Evolutionary conservation across 371 early-diverging fungal species (phyloP).

Genomic region (Rhizopus stolonifer): DNA sequence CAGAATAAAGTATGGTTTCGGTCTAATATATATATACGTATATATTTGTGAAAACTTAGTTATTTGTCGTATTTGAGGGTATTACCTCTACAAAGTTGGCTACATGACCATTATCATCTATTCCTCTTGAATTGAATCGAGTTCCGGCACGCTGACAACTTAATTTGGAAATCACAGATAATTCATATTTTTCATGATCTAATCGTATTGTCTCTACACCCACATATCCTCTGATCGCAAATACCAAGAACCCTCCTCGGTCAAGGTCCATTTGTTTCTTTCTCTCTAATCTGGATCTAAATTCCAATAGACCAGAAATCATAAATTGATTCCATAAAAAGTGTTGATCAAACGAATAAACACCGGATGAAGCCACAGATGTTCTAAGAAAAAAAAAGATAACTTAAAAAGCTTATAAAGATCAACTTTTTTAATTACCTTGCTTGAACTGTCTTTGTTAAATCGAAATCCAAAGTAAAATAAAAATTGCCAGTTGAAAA

Average conservation of each 20-base stretch:
- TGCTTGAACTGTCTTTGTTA: constrained; percentile 69
- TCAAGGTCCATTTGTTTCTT: constrained; percentile 69
- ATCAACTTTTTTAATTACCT: constrained; percentile 36
- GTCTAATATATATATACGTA: constrained; percentile 48
- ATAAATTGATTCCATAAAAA: constrained; percentile 92
- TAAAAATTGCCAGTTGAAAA: constrained; percentile 74
- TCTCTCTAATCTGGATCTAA: constrained; percentile 67
- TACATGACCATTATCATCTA: constrained; percentile 95
- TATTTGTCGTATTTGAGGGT: not conserved
- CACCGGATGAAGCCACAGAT: constrained; percentile 42
- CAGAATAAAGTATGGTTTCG: constrained; percentile 70
- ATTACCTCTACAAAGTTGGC: constrained; percentile 97
- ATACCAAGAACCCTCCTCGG: constrained; percentile 66
- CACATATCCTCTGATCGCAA: constrained; percentile 70
- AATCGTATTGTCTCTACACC: constrained; percentile 48
- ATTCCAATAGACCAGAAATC: constrained; percentile 74
- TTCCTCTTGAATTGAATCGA: constrained; percentile 94
- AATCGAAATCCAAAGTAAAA: constrained; percentile 74
- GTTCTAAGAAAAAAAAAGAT: too few species aligned
- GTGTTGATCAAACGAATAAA: constrained; percentile 60
- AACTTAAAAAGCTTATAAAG: not conserved
- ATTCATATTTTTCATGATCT: constrained; percentile 45
- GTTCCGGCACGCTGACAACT: constrained; percentile 95
- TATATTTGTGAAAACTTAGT: not conserved
- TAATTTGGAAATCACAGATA: constrained; percentile 88